A percentile compares a stretch with the other conserved stretches of the same genome.
Evolutionary conservation across 441 rosid species (phyloP).

Genomic region (Euphorbia schlechtendalii): DNA sequence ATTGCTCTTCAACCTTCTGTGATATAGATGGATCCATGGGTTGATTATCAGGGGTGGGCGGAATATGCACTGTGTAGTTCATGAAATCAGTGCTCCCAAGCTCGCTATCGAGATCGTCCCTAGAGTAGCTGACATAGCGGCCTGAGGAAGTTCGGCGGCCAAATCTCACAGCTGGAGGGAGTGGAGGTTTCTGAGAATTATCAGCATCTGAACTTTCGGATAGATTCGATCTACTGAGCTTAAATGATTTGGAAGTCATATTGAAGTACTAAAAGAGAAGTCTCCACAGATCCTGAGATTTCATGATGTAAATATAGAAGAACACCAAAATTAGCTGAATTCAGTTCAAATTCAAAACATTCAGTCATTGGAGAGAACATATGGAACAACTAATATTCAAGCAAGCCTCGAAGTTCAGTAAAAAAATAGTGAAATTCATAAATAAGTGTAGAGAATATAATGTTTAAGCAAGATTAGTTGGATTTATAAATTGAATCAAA

Average conservation of each 20-base stretch:
- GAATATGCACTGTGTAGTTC: constrained; percentile 77
- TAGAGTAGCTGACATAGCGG: constrained; percentile 72
- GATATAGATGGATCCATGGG: constrained; percentile 79
- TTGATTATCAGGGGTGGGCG: constrained; percentile 90
- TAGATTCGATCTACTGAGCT: constrained; percentile 47
- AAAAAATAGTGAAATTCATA: no score
- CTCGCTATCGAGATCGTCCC: constrained; percentile 91
- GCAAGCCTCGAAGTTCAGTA: no score
- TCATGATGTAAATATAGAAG: constrained; percentile 20
- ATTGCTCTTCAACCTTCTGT: constrained; percentile 84
- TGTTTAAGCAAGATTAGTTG: constrained; percentile 17
- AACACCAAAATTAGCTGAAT: constrained; percentile 8
- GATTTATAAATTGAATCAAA: constrained; percentile 15
- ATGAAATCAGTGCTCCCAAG: constrained; percentile 56
- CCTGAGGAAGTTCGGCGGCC: constrained; percentile 78
- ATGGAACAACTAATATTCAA: no score
- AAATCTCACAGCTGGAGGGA: constrained; percentile 52
- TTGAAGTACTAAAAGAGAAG: constrained; percentile 17
- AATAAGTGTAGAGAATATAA: no score
- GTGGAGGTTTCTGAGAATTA: constrained; percentile 54
- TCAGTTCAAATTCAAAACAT: not conserved
- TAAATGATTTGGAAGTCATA: constrained; percentile 65
- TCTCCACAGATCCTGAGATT: constrained; percentile 37
- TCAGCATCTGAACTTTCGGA: constrained; percentile 51
- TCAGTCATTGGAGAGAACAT: no score